These are phyloP conservation scores for Rhinocladiella mackenziei DNA, from an alignment of 2,329 filamentous ascomycete genomes.

Conservation along the genomic window DNA sequence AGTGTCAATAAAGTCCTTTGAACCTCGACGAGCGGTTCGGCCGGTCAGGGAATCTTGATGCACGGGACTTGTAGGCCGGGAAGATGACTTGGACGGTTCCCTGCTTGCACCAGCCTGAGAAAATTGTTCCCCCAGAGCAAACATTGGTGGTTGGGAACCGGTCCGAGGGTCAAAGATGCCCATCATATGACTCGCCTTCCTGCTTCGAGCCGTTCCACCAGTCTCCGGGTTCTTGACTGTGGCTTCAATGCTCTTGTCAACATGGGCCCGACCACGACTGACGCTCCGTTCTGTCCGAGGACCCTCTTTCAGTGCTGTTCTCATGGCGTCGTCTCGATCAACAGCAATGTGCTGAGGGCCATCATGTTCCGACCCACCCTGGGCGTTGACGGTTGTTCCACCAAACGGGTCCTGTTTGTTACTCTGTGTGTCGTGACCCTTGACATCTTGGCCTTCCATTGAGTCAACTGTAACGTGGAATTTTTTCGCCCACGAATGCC, in stretches of 20 bases:
- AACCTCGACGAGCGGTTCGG: slow-evolving; percentile 4
- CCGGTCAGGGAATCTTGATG: slow-evolving; percentile 7
- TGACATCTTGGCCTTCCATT: slow-evolving; percentile 9
- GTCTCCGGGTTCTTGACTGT: slow-evolving; percentile 57
- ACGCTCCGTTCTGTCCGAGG: slow-evolving; percentile 37
- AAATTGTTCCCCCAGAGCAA: slow-evolving; percentile 6
- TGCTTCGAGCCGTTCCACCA: slow-evolving; percentile 54
- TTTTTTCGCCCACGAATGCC: slow-evolving; percentile 25
- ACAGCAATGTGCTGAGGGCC: slow-evolving; percentile 12
- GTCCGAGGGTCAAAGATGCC: slow-evolving; percentile 53
- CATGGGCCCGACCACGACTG: slow-evolving; percentile 44
- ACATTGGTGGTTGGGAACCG: slow-evolving; percentile 10
- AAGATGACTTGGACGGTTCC: slow-evolving; percentile 11
- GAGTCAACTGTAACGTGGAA: slow-evolving; percentile 22
- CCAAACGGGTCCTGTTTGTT: slow-evolving; percentile 9
- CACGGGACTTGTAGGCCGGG: slow-evolving; percentile 14
- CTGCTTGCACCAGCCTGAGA: slow-evolving; percentile 1
- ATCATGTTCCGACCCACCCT: slow-evolving; percentile 29
- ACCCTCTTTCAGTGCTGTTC: slow-evolving; percentile 25
- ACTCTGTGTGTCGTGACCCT: slow-evolving; percentile 5
- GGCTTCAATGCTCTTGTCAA: slow-evolving; percentile 62
- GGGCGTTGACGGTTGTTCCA: slow-evolving; percentile 16
- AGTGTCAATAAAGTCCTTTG: slow-evolving; percentile 11
- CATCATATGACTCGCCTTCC: slow-evolving; percentile 63
- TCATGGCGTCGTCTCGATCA: slow-evolving; percentile 30